Conservation (phyloP, 192 early-diverging fungal genomes). For the Chytriomyces sp. region DNA sequence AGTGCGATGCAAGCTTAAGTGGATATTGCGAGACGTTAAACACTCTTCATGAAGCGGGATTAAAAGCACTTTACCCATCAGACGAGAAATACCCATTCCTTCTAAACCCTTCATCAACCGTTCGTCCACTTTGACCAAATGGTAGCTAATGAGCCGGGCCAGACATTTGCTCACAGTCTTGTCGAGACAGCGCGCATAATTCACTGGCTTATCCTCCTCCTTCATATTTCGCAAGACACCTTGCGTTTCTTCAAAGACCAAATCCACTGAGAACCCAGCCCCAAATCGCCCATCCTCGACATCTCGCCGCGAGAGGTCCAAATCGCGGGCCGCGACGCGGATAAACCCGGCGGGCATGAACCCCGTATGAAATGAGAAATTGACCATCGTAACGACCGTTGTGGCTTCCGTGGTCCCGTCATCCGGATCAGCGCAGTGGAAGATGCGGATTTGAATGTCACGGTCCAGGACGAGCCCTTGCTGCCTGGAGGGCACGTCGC, state of each 20-base stretch:
- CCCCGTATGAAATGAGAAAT: constrained; percentile 62
- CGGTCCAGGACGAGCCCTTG: constrained; percentile 31
- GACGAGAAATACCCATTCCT: constrained; percentile 38
- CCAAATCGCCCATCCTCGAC: constrained; percentile 42
- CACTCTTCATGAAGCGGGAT: neutral
- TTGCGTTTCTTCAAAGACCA: constrained; percentile 46
- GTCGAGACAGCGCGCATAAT: constrained; percentile 43
- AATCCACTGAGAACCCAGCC: constrained; percentile 48
- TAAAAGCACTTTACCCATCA: constrained; percentile 38
- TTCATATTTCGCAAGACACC: neutral
- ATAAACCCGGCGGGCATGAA: constrained; percentile 62
- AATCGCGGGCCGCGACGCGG: constrained; percentile 51
- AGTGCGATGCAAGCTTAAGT: constrained; percentile 42
- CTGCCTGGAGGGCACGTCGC: constrained; percentile 10
- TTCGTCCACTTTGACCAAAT: constrained; percentile 45
- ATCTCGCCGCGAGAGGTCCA: constrained; percentile 50
- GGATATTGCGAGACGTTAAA: neutral
- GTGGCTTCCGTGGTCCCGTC: constrained; percentile 18
- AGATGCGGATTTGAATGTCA: constrained; percentile 55
- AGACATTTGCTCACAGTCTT: constrained; percentile 42
- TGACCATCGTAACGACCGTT: constrained; percentile 53
- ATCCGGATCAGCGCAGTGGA: constrained; percentile 42
- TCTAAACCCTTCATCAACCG: constrained; percentile 39
- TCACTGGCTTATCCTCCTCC: constrained; percentile 27
- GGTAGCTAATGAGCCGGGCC: constrained; percentile 42